These are phyloP conservation scores for Metschnikowia proteae DNA, from an alignment of 805 yeast species.

Conservation along the genomic window DNA sequence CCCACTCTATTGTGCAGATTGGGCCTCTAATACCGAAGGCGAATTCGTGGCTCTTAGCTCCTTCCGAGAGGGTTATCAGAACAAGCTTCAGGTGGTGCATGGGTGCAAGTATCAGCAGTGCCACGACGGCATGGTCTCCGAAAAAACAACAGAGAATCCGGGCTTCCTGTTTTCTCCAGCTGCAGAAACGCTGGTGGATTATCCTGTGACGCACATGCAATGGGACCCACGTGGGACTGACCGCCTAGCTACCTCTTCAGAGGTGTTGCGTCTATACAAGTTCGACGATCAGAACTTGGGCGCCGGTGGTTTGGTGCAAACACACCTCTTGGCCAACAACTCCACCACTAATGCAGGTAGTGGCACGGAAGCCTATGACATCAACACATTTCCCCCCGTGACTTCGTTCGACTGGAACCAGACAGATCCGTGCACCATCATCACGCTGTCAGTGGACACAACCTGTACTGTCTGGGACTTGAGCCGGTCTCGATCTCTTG, in stretches of 20 bases:
- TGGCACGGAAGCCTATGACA: slow-evolving; percentile 42
- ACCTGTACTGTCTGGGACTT: slow-evolving; percentile 97
- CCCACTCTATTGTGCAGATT: slow-evolving; percentile 36
- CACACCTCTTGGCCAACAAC: slow-evolving; percentile 40
- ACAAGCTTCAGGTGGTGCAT: slow-evolving; percentile 53
- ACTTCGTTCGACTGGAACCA: slow-evolving; percentile 93
- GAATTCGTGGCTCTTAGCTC: slow-evolving; percentile 68
- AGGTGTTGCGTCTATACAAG: slow-evolving; percentile 63
- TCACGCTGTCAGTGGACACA: slow-evolving; percentile 89
- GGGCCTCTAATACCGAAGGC: slow-evolving; percentile 26
- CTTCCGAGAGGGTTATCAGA: slow-evolving; percentile 71
- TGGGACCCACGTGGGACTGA: slow-evolving; percentile 62
- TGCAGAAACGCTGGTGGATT: slow-evolving; percentile 52
- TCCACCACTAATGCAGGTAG: slow-evolving; percentile 36
- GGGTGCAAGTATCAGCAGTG: slow-evolving; percentile 25
- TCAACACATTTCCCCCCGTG: slow-evolving; percentile 71
- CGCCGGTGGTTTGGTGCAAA: slow-evolving; percentile 35
- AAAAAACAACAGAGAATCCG: slow-evolving; percentile 1
- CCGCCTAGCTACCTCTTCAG: slow-evolving; percentile 66
- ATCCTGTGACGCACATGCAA: slow-evolving; percentile 67
- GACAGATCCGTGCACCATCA: slow-evolving; percentile 61
- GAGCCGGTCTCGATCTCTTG: slow-evolving; percentile 24
- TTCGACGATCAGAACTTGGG: slow-evolving; percentile 43
- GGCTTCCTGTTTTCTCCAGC: slow-evolving; percentile 44
- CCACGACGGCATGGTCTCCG: slow-evolving; percentile 19